Conservation (phyloP, 2,329 filamentous ascomycete species). For the Colletotrichum truncatum region DNA sequence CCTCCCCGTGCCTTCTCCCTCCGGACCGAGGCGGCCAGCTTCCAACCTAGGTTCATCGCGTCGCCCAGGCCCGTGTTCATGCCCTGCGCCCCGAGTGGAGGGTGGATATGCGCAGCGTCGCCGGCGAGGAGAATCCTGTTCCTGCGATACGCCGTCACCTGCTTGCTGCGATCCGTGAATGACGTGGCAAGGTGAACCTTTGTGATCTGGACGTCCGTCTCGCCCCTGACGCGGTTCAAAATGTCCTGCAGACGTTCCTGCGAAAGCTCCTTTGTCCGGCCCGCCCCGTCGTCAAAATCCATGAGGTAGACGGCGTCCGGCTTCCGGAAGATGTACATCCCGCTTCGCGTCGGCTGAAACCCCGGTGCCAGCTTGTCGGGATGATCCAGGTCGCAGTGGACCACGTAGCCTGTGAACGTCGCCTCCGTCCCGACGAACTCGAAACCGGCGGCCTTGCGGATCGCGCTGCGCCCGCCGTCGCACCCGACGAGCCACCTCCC, state of each 20-base stretch:
- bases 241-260: conserved; percentile 35
- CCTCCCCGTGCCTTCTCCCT: conserved; percentile 40
- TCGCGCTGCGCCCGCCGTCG: conserved; percentile 49
- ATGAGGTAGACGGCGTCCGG: conserved; percentile 30
- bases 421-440: conserved; percentile 46
- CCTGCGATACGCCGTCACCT: conserved; percentile 63
- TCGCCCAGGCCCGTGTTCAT: conserved; percentile 61
- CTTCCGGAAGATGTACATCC: conserved; percentile 37
- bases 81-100: conserved; percentile 57
- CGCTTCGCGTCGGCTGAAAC: conserved; percentile 35
- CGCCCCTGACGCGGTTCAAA: conserved; percentile 33
- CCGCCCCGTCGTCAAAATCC: conserved; percentile 34
- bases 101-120: conserved; percentile 60
- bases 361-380: conserved; percentile 37
- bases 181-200: conserved; percentile 35
- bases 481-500: conserved; percentile 51
- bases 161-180: conserved; percentile 27
- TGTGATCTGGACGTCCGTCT: conserved; percentile 34
- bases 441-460: conserved; percentile 48
- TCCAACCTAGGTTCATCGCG: conserved; percentile 60
- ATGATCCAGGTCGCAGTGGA: conserved; percentile 43
- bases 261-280: conserved; percentile 30
- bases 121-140: conserved; percentile 56
- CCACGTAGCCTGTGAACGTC: conserved; percentile 45
- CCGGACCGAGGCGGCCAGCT: conserved; percentile 43